These are phyloP conservation scores for Rhodotorula glutinis DNA, from an alignment of 1,284 basidiomycete species.

Conservation along the genomic window DNA sequence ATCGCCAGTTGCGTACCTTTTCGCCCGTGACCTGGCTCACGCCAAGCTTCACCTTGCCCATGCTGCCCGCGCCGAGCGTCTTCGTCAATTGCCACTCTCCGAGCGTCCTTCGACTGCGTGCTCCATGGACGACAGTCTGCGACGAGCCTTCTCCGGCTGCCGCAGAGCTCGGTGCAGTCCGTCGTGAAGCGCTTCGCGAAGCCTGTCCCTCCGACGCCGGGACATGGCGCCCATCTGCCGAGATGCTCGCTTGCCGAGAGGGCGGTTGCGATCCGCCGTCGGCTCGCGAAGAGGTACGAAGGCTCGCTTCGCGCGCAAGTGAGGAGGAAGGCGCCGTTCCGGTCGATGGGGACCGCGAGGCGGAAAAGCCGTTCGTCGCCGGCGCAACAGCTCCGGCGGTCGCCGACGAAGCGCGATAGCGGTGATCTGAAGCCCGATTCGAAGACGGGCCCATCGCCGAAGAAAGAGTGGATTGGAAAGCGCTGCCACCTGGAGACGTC, in stretches of 20 bases:
- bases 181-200: neutral
- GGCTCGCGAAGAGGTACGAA: neutral
- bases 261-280: slow-evolving; percentile 11
- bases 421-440: neutral
- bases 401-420: neutral
- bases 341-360: neutral
- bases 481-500: neutral
- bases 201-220: neutral
- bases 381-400: neutral
- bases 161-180: neutral
- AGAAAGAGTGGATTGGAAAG: neutral
- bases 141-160: slow-evolving; percentile 1
- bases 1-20: slow-evolving; percentile 62
- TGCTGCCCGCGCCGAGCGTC: slow-evolving; percentile 94
- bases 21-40: slow-evolving; percentile 84
- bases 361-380: neutral
- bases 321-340: neutral
- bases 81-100: slow-evolving; percentile 96
- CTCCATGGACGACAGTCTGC: slow-evolving; percentile 4
- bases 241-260: slow-evolving; percentile 8
- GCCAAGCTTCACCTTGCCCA: slow-evolving; percentile 98
- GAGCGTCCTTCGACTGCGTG: slow-evolving; percentile 51
- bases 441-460: neutral
- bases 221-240: neutral
- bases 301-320: neutral